Evolutionary conservation across 2,329 filamentous ascomycete species (phyloP).

Genomic region (Macrophomina phaseolina): DNA sequence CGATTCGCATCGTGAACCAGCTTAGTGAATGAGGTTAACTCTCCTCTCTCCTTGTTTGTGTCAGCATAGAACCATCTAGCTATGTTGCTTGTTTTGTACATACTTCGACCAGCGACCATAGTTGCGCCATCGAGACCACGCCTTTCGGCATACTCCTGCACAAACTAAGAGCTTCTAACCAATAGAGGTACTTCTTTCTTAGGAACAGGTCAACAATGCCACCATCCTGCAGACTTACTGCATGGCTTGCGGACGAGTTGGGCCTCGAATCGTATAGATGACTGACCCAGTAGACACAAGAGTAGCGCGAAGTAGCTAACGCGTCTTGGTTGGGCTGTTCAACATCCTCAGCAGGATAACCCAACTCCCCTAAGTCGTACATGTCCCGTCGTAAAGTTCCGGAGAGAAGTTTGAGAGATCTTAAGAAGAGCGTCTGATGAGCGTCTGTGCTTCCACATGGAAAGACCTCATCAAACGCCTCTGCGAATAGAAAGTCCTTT

Average conservation of each 20-base stretch:
- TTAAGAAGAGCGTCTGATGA: neutral
- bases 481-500: slow-evolving; percentile 46
- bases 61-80: too few species aligned
- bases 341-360: slow-evolving; percentile 32
- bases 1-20: slow-evolving; percentile 31
- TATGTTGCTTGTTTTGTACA: too few species aligned
- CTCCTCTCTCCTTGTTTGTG: too few species aligned
- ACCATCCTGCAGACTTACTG: slow-evolving; percentile 17
- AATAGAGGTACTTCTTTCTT: slow-evolving; percentile 29
- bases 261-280: slow-evolving; percentile 38
- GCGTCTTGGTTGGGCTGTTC: slow-evolving; percentile 35
- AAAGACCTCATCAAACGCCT: slow-evolving; percentile 37
- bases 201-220: slow-evolving; percentile 27
- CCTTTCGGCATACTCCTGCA: slow-evolving; percentile 30
- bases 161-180: slow-evolving; percentile 32
- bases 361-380: slow-evolving; percentile 32
- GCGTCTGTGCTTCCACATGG: slow-evolving; percentile 31
- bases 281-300: slow-evolving; percentile 43
- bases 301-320: slow-evolving; percentile 35
- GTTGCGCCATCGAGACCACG: slow-evolving; percentile 29
- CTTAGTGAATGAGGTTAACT: neutral
- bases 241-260: slow-evolving; percentile 6
- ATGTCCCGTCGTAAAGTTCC: slow-evolving; percentile 36
- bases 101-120: slow-evolving; percentile 14
- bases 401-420: slow-evolving; percentile 46